These are phyloP conservation scores for Niveomyces coronatus DNA, from an alignment of 2,329 filamentous ascomycete genomes.

Conservation along the genomic window DNA sequence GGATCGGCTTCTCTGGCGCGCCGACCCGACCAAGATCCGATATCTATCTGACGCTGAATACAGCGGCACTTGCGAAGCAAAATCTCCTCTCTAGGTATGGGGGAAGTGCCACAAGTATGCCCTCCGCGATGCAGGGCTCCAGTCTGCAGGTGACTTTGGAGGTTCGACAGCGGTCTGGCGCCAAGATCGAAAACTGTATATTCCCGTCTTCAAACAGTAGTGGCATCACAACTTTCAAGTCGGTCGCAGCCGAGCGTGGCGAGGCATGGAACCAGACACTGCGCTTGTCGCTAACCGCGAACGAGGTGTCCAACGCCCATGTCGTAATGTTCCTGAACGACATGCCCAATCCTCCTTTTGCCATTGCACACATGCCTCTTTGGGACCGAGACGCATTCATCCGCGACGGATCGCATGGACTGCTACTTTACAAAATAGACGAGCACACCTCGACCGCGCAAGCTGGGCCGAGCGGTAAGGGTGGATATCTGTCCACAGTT, in stretches of 20 bases:
- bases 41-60: conserved; percentile 81
- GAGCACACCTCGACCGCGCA: conserved; percentile 68
- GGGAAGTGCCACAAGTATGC: conserved; percentile 66
- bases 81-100: conserved; percentile 54
- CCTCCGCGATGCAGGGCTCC: conserved; percentile 49
- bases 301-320: conserved; percentile 74
- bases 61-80: conserved; percentile 69
- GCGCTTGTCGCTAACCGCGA: conserved; percentile 64
- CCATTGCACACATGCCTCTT: conserved; percentile 82
- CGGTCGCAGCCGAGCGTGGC: conserved; percentile 66
- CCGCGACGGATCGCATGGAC: conserved; percentile 68
- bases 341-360: conserved; percentile 78
- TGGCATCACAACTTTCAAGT: conserved; percentile 77
- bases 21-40: conserved; percentile 83
- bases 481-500: conserved; percentile 76
- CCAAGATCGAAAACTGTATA: conserved; percentile 80
- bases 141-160: conserved; percentile 87
- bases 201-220: conserved; percentile 73
- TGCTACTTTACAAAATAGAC: conserved; percentile 84
- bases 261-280: conserved; percentile 84
- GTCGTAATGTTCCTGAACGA: conserved; percentile 85
- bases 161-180: conserved; percentile 67
- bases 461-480: conserved; percentile 56
- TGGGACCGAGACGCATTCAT: conserved; percentile 91
- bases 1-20: conserved; percentile 89